Evolutionary conservation across 805 yeast genomes (phyloP).

Genomic region (Yamadazyma endophytica): DNA sequence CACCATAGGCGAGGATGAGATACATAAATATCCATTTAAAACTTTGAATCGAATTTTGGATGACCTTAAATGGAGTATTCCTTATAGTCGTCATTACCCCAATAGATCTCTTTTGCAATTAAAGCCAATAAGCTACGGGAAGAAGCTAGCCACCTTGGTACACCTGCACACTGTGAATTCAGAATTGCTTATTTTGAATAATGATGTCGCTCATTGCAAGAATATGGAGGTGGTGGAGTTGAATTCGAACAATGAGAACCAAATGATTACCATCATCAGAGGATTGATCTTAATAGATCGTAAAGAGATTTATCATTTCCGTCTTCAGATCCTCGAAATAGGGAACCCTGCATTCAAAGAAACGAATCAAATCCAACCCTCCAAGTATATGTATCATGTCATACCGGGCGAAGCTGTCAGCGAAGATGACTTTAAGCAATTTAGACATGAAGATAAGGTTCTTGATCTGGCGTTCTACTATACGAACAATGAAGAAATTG

Average conservation of each 20-base stretch:
- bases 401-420: constrained; percentile 20
- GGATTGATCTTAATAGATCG: constrained; percentile 25
- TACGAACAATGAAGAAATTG: constrained; percentile 17
- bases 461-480: constrained; percentile 21
- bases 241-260: constrained; percentile 16
- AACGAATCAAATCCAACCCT: constrained; percentile 2
- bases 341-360: constrained; percentile 14
- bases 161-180: constrained; percentile 4
- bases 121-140: constrained; percentile 36
- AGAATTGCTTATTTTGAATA: constrained; percentile 31
- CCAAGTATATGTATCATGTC: constrained; percentile 34
- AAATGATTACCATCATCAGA: constrained; percentile 21
- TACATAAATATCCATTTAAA: constrained; percentile 41
- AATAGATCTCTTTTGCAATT: constrained; percentile 20
- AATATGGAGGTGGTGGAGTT: constrained; percentile 7
- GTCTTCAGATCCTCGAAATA: constrained; percentile 23
- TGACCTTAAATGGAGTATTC: constrained; percentile 45
- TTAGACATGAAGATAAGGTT: constrained; percentile 10
- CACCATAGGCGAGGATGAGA: constrained; percentile 6
- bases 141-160: constrained; percentile 12
- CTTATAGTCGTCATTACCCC: constrained; percentile 12
- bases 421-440: constrained; percentile 22
- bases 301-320: constrained; percentile 24
- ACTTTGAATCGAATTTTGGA: constrained; percentile 66
- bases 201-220: constrained; percentile 31